Conservation (phyloP, 2,329 filamentous ascomycete species). For the Alternaria brassicicola region DNA sequence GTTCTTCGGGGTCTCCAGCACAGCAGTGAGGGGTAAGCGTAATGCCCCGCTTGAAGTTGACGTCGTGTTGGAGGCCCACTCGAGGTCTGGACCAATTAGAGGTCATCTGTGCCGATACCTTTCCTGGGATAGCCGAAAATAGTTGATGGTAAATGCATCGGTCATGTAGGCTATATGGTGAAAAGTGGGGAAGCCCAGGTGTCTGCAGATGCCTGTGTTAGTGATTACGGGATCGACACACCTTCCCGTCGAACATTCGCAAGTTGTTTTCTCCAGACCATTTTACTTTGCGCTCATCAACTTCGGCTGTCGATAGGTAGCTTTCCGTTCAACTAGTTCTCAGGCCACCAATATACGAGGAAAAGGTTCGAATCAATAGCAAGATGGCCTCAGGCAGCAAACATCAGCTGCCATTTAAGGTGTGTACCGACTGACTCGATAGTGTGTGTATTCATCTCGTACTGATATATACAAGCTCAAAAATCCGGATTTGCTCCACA, state of each 20-base stretch:
- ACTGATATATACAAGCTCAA: conserved; percentile 53
- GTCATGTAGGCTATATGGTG: conserved; percentile 7
- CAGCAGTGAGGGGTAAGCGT: conserved; percentile 24
- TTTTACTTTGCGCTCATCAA: not conserved
- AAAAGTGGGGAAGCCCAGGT: conserved; percentile 29
- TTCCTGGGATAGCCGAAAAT: conserved; percentile 14
- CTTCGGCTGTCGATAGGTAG: not conserved
- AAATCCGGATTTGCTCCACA: conserved; percentile 60
- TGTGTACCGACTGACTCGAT: conserved; percentile 17
- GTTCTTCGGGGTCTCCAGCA: conserved; percentile 3
- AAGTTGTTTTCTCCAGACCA: not conserved
- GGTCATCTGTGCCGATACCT: conserved; percentile 6
- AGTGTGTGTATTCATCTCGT: not conserved
- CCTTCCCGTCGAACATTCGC: not conserved
- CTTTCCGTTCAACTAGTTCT: not conserved
- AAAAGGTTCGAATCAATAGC: not conserved
- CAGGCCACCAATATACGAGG: not conserved
- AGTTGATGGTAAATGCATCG: conserved; percentile 4
- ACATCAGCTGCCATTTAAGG: conserved; percentile 54
- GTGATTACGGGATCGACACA: not conserved
- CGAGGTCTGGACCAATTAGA: conserved; percentile 20
- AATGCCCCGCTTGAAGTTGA: conserved; percentile 15
- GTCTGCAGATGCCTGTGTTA: not conserved
- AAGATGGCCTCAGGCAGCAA: conserved; percentile 36
- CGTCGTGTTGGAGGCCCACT: conserved; percentile 17